Evolutionary conservation across 2,329 filamentous ascomycete species (phyloP).

Genomic region (Fusarium oligoseptatum): DNA sequence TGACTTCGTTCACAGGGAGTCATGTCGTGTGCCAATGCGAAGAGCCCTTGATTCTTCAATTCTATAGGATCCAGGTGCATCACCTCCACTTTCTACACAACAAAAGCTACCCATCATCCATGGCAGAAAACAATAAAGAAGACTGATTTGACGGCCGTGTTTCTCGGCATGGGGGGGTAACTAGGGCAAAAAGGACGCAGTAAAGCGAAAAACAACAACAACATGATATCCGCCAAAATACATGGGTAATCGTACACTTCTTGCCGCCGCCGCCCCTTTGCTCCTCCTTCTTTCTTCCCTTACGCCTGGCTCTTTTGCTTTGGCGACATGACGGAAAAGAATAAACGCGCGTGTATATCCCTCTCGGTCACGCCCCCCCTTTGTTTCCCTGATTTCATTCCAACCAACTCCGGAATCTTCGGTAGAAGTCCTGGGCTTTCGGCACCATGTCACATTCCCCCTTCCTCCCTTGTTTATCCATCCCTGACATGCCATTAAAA

Average conservation of each 20-base stretch:
- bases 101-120: background rate
- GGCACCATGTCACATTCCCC: slow-evolving; percentile 3
- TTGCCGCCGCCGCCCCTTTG: background rate
- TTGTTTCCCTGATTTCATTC: background rate
- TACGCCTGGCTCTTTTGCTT: slow-evolving; percentile 22
- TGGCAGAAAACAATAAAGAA: background rate
- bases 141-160: slow-evolving; percentile 13
- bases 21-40: background rate
- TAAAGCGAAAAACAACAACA: slow-evolving; percentile 14
- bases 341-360: background rate
- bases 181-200: slow-evolving; percentile 8
- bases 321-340: slow-evolving; percentile 6
- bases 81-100: background rate
- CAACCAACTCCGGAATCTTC: background rate
- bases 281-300: slow-evolving; percentile 8
- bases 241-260: slow-evolving; percentile 32
- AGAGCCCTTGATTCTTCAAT: background rate
- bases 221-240: slow-evolving; percentile 28
- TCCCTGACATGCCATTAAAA: slow-evolving; percentile 31
- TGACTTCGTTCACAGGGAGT: background rate
- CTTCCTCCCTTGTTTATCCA: slow-evolving; percentile 15
- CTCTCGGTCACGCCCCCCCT: background rate
- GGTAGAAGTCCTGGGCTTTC: slow-evolving; percentile 4
- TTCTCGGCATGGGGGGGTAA: slow-evolving; percentile 21
- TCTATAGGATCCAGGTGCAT: background rate